A percentile compares a stretch with the other conserved stretches of the same genome.
phyloP scores from a whole-genome alignment of 208 protist genomes.

The Blastocrithidia nonstop region DNA sequence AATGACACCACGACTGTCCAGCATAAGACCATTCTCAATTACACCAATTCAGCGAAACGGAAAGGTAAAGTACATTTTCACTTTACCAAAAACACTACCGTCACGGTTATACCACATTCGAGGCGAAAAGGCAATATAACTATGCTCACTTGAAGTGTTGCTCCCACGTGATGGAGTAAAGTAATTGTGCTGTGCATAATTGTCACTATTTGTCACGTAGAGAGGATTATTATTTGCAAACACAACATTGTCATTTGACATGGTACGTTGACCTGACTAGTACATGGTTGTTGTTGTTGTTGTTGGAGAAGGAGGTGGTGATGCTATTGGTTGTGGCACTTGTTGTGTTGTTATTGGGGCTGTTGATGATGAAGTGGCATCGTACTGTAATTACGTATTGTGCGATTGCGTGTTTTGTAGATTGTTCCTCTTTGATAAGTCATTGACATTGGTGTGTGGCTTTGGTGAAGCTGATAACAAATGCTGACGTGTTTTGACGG shows the following conservation, averaged over 20 bases:
- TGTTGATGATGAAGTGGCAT: neutral
- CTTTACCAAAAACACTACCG: conserved; percentile 46
- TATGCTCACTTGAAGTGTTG: conserved; percentile 2
- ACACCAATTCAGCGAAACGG: conserved; percentile 43
- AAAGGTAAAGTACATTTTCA: conserved; percentile 53
- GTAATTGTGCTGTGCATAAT: too few relatives aligned
- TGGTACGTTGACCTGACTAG: too few relatives aligned
- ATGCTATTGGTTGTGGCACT: neutral
- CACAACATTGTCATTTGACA: neutral
- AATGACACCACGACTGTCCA: conserved; percentile 46
- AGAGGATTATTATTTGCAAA: neutral
- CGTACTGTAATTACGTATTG: too few relatives aligned
- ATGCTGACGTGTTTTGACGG: conserved; percentile 50
- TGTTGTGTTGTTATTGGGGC: neutral
- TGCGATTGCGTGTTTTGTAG: too few relatives aligned
- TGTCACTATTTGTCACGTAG: too few relatives aligned
- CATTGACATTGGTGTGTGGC: too few relatives aligned
- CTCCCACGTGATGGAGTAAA: neutral
- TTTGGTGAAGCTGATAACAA: too few relatives aligned
- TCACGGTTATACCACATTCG: conserved; percentile 43
- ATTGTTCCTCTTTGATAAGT: too few relatives aligned
- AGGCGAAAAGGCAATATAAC: conserved; percentile 49
- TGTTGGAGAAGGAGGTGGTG: neutral
- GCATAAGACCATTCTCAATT: conserved; percentile 39
- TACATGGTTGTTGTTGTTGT: neutral